Evolutionary conservation across 805 yeast species (phyloP).

Genomic region (Teunomyces tritomae): DNA sequence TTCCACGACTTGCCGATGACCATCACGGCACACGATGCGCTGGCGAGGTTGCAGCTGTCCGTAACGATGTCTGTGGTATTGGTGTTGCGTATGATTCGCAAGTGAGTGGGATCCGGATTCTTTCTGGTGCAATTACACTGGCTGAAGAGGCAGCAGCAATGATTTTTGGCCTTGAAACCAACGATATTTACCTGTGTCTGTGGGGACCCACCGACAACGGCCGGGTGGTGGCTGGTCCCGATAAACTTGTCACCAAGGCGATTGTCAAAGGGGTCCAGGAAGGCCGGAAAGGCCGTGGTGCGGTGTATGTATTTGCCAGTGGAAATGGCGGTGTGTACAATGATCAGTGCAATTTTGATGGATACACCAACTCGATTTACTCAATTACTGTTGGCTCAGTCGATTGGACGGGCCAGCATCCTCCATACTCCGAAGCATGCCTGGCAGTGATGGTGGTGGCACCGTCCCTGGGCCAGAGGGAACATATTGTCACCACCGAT

Average conservation of each 20-base stretch:
- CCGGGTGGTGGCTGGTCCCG: constrained; percentile 79
- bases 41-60: constrained; percentile 92
- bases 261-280: constrained; percentile 78
- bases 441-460: constrained; percentile 94
- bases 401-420: constrained; percentile 83
- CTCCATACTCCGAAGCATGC: constrained; percentile 88
- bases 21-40: constrained; percentile 98
- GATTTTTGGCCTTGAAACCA: constrained; percentile 73
- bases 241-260: constrained; percentile 72
- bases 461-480: constrained; percentile 87
- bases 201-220: constrained; percentile 99
- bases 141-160: constrained; percentile 92
- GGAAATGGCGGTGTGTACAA: constrained; percentile 86
- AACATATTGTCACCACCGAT: constrained; percentile 86
- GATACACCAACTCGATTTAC: constrained; percentile 92
- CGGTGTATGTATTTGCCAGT: constrained; percentile 90
- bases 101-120: constrained; percentile 86
- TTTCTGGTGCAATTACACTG: constrained; percentile 74
- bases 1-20: constrained; percentile 78
- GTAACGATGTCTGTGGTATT: constrained; percentile 86
- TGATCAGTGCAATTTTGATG: constrained; percentile 95
- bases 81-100: constrained; percentile 91
- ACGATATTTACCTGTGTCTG: constrained; percentile 94
- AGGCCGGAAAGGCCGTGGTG: constrained; percentile 80
- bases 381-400: constrained; percentile 94